Conservation (phyloP, 495 filamentous ascomycete species). For the Cetradonia linearis region DNA sequence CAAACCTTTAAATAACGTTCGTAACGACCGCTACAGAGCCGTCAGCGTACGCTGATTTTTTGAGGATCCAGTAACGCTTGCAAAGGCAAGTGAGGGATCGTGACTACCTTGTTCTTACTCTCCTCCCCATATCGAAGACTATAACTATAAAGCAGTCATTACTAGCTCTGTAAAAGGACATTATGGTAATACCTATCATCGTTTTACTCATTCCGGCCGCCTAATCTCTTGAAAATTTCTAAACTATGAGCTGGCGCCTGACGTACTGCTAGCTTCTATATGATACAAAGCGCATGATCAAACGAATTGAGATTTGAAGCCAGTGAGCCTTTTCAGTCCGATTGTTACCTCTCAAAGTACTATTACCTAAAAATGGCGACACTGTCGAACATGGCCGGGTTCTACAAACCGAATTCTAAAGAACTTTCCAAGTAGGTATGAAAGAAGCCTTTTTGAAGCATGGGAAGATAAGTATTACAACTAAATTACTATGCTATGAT, state of each 20-base stretch:
- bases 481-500: conserved; percentile 4
- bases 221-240: neutral
- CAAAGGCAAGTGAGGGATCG: neutral
- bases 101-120: neutral
- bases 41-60: neutral
- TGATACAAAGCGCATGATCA: conserved; percentile 5
- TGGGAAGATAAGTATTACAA: neutral
- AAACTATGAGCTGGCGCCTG: neutral
- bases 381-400: conserved; percentile 16
- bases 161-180: neutral
- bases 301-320: conserved; percentile 16
- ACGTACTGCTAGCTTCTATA: neutral
- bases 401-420: neutral
- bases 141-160: neutral
- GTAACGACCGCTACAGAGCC: neutral
- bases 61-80: neutral
- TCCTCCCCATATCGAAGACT: neutral
- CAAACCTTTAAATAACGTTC: no score
- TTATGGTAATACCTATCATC: neutral
- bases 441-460: neutral
- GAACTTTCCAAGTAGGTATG: conserved; percentile 5
- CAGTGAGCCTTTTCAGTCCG: conserved; percentile 1
- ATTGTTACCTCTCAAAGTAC: neutral
- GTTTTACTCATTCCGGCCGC: neutral
- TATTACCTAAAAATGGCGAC: conserved; percentile 11